A percentile compares a stretch with the other conserved stretches of the same genome.
These are phyloP conservation scores for Euphorbia tirucalli DNA, from an alignment of 345 rosid genomes.

Conservation along the genomic window DNA sequence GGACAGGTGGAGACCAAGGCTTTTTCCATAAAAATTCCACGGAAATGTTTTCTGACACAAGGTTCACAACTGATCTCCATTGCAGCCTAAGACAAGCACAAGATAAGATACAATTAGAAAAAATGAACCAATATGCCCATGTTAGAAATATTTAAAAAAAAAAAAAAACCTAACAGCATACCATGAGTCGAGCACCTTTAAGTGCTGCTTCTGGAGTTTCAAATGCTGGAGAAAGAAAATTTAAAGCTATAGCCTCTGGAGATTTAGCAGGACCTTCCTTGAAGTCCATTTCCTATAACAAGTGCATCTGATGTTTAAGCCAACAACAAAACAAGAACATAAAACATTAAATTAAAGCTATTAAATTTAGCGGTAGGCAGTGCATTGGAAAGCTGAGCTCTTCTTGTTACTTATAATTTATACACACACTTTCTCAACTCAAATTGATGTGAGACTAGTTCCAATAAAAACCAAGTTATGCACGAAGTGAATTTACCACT, in stretches of 20 bases:
- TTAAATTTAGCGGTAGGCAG: not conserved
- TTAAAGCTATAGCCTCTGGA: slow-evolving; percentile 7
- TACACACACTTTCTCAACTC: not conserved
- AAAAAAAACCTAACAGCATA: not conserved
- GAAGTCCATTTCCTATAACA: slow-evolving; percentile 4
- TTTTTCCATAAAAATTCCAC: slow-evolving; percentile 6
- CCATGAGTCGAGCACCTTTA: slow-evolving; percentile 13
- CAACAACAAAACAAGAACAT: not conserved
- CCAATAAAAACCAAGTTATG: not conserved
- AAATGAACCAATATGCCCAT: not conserved
- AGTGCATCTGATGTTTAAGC: not conserved
- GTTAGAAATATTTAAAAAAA: too few species aligned
- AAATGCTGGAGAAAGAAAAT: slow-evolving; percentile 3
- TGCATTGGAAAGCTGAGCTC: not conserved
- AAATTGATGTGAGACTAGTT: not conserved
- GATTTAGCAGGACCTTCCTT: slow-evolving; percentile 12
- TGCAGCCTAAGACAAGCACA: slow-evolving; percentile 12
- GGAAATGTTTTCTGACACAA: slow-evolving; percentile 11
- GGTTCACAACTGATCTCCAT: slow-evolving; percentile 17
- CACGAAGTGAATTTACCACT: not conserved
- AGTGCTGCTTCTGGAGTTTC: slow-evolving; percentile 14
- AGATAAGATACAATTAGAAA: not conserved
- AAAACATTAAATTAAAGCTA: not conserved
- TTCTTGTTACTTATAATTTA: not conserved
- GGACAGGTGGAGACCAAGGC: slow-evolving; percentile 14